Percentiles rank a stretch among this genome's conserved stretches.
Evolutionary conservation across 345 rosid genomes (phyloP).

Genomic region (Hevea brasiliensis): DNA sequence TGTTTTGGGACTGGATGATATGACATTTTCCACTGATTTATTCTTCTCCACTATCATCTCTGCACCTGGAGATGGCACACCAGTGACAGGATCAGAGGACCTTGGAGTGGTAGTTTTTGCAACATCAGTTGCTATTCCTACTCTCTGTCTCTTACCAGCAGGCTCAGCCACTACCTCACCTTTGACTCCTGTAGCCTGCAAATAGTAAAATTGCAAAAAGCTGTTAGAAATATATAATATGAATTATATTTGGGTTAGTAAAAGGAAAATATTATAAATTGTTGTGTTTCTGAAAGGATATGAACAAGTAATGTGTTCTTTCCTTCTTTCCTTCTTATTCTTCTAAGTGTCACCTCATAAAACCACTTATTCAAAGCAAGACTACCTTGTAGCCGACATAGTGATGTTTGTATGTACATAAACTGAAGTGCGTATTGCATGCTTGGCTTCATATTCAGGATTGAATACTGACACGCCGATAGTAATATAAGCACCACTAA

Average conservation of each 20-base stretch:
- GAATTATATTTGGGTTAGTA: neutral
- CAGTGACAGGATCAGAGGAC: constrained; percentile 41
- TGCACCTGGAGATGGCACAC: constrained; percentile 32
- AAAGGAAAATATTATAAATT: neutral
- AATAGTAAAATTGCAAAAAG: constrained; percentile 24
- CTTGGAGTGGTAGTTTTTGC: constrained; percentile 31
- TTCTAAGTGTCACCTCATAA: neutral
- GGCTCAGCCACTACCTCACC: constrained; percentile 59
- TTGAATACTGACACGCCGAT: neutral
- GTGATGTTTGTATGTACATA: neutral
- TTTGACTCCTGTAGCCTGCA: constrained; percentile 76
- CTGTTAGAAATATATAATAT: constrained; percentile 5
- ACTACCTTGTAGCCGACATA: neutral
- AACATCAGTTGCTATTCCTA: constrained; percentile 43
- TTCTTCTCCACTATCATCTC: constrained; percentile 41
- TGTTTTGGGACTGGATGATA: constrained; percentile 36
- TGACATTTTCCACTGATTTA: constrained; percentile 41
- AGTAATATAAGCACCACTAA: too few species aligned
- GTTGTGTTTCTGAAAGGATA: neutral
- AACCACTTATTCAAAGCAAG: neutral
- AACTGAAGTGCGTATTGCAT: neutral
- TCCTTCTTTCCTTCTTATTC: neutral
- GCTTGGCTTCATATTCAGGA: constrained; percentile 7
- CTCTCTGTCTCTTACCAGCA: constrained; percentile 59
- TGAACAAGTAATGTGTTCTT: neutral